Evolutionary conservation across 2,329 filamentous ascomycete genomes (phyloP), one percentile per base, ranked within the genome.

Genomic region (Neofusicoccum sp.): DNA sequence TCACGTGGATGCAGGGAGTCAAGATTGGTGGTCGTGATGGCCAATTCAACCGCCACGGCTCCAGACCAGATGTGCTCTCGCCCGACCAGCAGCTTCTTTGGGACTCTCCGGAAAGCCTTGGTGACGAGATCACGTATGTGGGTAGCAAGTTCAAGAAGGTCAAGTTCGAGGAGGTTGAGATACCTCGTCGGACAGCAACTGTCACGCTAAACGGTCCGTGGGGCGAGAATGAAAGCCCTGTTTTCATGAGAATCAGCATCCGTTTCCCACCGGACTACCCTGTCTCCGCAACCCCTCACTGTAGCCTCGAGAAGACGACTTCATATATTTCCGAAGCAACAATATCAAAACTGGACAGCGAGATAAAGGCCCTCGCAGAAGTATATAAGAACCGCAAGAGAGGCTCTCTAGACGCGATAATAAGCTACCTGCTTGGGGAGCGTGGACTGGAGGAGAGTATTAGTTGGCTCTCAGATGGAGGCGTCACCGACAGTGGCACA

Each of bases 1-100:
- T 88, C 60, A 78, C 80, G 2, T 88, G 85, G 85, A 86, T 87
- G 82, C 82, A 83, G 61, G 85, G 85, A 54, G 84, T 88, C 41
- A 86, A 85, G 64, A 85, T 87, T 59, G 82, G 80, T 77, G 76
- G 71, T 38, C 70, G 70, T 12, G 65, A 68, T 33, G 68, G 71
- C 7, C 34, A 41, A 11, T 56, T 58, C 41, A 38, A 58, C 33
- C 62, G 61, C 11, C 63, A 69, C 30, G 67, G 68, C 8, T 65
- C 65, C 16, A 60, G 60, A 64, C 65, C 56, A 11, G 49, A 61
- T 30, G 64, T 64, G 0, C 34, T 64, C 7, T 44, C 60, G 30
- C 60, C 57, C 11, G 60, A 61, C 20, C 61, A 65, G 31, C 54
- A 59, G 30, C 48, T 58, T 3, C 12, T 59, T 4, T 72, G 69